Conservation (phyloP, 2,329 filamentous ascomycete species). For the Colletotrichum sp. region DNA sequence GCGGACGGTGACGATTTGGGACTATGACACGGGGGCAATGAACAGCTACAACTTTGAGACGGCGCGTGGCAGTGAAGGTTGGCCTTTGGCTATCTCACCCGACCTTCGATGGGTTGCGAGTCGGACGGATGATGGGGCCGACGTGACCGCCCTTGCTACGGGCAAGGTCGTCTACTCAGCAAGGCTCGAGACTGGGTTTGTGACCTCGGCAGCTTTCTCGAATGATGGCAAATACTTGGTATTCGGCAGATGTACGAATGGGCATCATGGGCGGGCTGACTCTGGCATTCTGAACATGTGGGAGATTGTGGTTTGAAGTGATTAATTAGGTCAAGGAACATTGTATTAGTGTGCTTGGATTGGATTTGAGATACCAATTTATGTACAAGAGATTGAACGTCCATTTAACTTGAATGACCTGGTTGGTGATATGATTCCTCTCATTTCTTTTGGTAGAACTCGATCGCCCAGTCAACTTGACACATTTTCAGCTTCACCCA, state of each 20-base stretch:
- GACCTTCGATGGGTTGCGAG: conserved; percentile 13
- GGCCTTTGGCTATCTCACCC: conserved; percentile 12
- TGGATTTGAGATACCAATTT: not conserved
- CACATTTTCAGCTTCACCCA: not conserved
- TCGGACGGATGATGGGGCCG: conserved; percentile 16
- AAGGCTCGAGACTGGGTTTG: conserved; percentile 12
- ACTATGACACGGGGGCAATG: conserved; percentile 3
- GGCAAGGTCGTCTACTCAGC: conserved; percentile 12
- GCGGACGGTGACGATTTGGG: conserved; percentile 12
- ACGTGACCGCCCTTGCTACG: conserved; percentile 13
- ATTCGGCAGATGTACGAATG: not conserved
- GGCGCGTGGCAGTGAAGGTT: conserved; percentile 8
- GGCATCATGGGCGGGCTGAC: conserved; percentile 3
- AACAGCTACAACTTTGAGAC: conserved; percentile 14
- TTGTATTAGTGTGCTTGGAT: not conserved
- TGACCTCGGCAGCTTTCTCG: conserved; percentile 6
- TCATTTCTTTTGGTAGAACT: not conserved
- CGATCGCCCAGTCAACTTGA: not conserved
- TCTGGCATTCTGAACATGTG: conserved; percentile 6
- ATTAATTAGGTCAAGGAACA: not conserved
- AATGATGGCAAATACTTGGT: not conserved
- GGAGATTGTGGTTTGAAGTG: not conserved
- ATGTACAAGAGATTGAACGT: fast-evolving
- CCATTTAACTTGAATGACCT: not conserved
- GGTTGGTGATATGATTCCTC: not conserved